phyloP scores from a whole-genome alignment of 2,329 filamentous ascomycete species.

The Lasiodiplodia theobromae region DNA sequence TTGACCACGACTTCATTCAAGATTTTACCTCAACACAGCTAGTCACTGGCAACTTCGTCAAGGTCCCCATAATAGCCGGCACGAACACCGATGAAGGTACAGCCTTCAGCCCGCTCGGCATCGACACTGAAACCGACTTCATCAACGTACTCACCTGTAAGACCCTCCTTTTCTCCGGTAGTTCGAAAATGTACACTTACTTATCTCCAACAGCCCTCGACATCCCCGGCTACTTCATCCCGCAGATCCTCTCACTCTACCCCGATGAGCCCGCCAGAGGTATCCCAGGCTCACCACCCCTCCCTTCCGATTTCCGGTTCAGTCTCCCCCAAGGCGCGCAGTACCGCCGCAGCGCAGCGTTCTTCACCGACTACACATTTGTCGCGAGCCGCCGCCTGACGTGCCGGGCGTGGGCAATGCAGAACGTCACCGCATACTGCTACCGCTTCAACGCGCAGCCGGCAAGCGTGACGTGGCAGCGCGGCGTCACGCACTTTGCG shows the following conservation, averaged over 20 bases:
- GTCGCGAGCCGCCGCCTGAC: slow-evolving; percentile 63
- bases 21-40: slow-evolving; percentile 63
- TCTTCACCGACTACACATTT: slow-evolving; percentile 61
- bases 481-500: slow-evolving; percentile 63
- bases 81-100: slow-evolving; percentile 72
- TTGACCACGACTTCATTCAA: slow-evolving; percentile 65
- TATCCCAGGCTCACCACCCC: slow-evolving; percentile 12
- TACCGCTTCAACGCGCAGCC: slow-evolving; percentile 68
- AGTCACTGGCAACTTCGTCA: slow-evolving; percentile 64
- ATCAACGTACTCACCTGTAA: slow-evolving; percentile 42
- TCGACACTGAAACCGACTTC: slow-evolving; percentile 64
- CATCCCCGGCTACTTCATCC: slow-evolving; percentile 37
- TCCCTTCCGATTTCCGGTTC: slow-evolving; percentile 22
- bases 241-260: slow-evolving; percentile 39
- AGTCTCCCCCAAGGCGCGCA: slow-evolving; percentile 42
- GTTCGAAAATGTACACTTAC: not conserved
- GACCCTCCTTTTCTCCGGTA: not conserved
- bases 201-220: slow-evolving; percentile 33
- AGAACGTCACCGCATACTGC: slow-evolving; percentile 61
- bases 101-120: slow-evolving; percentile 59
- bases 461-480: slow-evolving; percentile 51
- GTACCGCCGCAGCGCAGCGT: slow-evolving; percentile 62
- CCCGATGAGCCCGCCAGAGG: slow-evolving; percentile 31
- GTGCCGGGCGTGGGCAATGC: slow-evolving; percentile 58
- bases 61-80: slow-evolving; percentile 69